phyloP scores from a whole-genome alignment of 805 yeast genomes.

The Hanseniaspora guilliermondii region DNA sequence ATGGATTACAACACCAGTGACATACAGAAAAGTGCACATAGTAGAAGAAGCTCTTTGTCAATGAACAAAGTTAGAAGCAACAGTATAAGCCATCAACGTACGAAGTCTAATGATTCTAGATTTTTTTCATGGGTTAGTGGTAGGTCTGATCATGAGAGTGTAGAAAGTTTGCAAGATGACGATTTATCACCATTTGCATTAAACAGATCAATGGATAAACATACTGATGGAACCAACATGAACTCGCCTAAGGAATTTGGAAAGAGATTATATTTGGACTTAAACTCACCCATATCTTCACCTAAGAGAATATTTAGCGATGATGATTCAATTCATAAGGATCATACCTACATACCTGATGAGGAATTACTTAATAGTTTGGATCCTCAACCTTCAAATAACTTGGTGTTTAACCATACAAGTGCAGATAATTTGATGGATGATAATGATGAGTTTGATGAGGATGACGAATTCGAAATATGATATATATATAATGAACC shows the following conservation, averaged over 20 bases:
- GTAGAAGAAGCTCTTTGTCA: background rate
- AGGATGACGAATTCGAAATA: slow-evolving; percentile 22
- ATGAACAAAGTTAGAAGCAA: background rate
- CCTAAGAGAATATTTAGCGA: slow-evolving; percentile 17
- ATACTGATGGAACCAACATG: background rate
- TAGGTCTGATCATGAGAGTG: background rate
- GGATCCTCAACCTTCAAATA: background rate
- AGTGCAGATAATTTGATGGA: slow-evolving; percentile 17
- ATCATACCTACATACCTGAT: background rate
- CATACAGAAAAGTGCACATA: background rate
- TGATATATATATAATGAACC: background rate
- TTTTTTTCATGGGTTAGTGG: slow-evolving; percentile 7
- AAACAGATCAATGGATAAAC: slow-evolving; percentile 12
- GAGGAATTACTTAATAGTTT: background rate
- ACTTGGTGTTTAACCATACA: slow-evolving; percentile 18
- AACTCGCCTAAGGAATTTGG: slow-evolving; percentile 18
- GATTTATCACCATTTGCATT: slow-evolving; percentile 9
- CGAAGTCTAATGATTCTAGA: slow-evolving; percentile 6
- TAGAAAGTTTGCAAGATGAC: slow-evolving; percentile 1
- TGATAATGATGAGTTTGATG: slow-evolving; percentile 19
- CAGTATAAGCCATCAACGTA: slow-evolving; percentile 2
- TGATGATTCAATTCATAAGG: background rate
- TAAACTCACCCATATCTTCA: slow-evolving; percentile 28
- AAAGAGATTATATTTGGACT: slow-evolving; percentile 24
- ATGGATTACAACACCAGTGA: background rate